Base-by-base conservation (phyloP, 2,329 filamentous ascomycete species). In the Sarocladium brachiariae region DNA sequence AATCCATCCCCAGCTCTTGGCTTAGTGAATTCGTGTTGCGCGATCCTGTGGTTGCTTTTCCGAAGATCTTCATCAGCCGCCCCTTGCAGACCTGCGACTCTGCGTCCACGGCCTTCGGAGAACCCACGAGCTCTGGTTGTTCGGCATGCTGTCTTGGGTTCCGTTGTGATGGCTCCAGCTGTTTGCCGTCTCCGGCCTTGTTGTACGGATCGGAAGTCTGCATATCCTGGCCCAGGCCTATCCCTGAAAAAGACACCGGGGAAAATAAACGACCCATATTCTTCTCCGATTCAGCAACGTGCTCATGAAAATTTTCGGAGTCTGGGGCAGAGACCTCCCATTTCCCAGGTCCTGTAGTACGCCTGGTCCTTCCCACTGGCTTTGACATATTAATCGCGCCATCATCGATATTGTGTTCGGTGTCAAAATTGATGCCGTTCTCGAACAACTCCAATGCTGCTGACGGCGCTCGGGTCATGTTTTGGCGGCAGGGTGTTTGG, bases 381-480 rank as follows among this genome's bases (percentile, higher is more conserved):
- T 21, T 19, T 7, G 37, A 13, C 4, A 10, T 10, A 5, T 25
- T 9, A 25, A 11, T 14, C 7, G 4, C 7, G 39, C 39, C 11
- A 25, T 5, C 39, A 25, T 14, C 39, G 3, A 4, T 24, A 18
- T 9, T 13, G 11, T 43, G 39, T 11, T 19, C 24, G 27, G 9
- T 18, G 27, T 59, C 56, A 51, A 66, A 65, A 37, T 49, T 58
- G 51, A 65, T 65, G 18, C 60, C 63, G 51, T 65, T 64, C 53
- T 61, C 57, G 35, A 63, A 64, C 21, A 65, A 56, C 50, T 66
- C 65, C 56, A 60, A 53, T 2, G 60, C 60, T 18, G 43, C 43
- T 8, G 59, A 53, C 14, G 63, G 56, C 9, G 54, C 19, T 11
- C 57, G 47, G n/a, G 53, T 56, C 33, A 58, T 49, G 37, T 59